Base-by-base conservation (phyloP, 768 basidiomycete genomes). In the Postia placenta region DNA sequence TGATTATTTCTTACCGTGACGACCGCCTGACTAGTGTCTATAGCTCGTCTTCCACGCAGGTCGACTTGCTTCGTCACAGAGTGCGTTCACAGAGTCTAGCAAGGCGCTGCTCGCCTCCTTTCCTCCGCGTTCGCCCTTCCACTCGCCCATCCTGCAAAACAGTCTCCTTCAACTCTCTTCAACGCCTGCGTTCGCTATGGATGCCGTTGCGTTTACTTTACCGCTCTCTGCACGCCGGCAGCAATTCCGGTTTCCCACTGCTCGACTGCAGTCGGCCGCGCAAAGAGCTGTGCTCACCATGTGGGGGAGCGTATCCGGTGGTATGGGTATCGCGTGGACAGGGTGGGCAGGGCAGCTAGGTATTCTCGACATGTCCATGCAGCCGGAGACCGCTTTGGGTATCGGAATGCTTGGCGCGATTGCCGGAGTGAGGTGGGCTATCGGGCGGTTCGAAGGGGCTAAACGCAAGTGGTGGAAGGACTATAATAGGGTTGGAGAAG, bases 1-100 rank as follows among this genome's bases (percentile, higher is more conserved):
- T 38, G 17, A 11, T 3, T 19, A 17, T 39, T 19, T n/a, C 15
- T 27, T 11, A 14, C 11, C 42, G 6, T 22, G 22, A 15, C 22
- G 3, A 15, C 11, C 15, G 2, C 20, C 17, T 9, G 15, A 6
- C 38, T 7, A 17, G 9, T 39, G 17, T 22, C 11, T 33, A n/a
- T 48, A 88, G 86, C 71, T 89, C 30, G 71, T 82, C 33, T 72
- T 81, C 42, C 78, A 86, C 47, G 75, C 82, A 1, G 87, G 87
- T 12, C 70, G 74, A 22, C 69, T 90, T 11, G 64, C 74, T 11
- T 63, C 58, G 7, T 58, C 74, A 11, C 84, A 83, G 62, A 54
- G 66, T 12, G 57, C 67, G 2, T 60, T 80, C 19, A 68, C 74
- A 2, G 54, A 59, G 38, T 67, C 71, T 12, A 72, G 74, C 11